phyloP scores from a whole-genome alignment of 1,284 basidiomycete genomes.

The Puccinia horiana region DNA sequence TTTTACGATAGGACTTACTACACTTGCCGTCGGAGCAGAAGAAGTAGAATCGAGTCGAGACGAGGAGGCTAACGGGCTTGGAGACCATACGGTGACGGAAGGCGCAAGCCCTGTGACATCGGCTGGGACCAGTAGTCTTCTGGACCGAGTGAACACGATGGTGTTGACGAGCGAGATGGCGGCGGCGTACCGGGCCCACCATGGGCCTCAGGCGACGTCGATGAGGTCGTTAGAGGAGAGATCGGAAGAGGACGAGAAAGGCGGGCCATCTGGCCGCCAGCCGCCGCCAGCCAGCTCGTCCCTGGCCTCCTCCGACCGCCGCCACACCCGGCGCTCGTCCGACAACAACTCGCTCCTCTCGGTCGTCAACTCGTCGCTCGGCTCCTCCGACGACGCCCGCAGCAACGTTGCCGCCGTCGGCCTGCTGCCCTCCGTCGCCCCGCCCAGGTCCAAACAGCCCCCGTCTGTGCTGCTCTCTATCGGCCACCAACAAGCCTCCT shows the following conservation, averaged over 20 bases:
- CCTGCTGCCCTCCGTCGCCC: no score
- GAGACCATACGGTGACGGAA: neutral
- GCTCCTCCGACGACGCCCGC: neutral
- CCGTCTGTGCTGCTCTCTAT: no score
- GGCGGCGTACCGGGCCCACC: neutral
- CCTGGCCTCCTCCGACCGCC: no score
- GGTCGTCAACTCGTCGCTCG: neutral
- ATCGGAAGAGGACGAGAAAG: neutral
- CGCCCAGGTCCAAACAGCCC: no score
- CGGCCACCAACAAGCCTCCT: no score
- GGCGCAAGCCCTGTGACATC: neutral
- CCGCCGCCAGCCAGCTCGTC: no score
- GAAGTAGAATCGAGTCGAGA: neutral
- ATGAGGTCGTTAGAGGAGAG: neutral
- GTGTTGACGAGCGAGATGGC: neutral
- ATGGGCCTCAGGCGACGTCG: neutral
- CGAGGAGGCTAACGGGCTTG: neutral
- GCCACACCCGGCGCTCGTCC: neutral
- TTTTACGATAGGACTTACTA: neutral
- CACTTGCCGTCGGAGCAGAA: no score
- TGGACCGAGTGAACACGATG: neutral
- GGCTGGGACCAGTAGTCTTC: no score
- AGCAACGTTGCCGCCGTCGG: neutral
- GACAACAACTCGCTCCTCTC: neutral
- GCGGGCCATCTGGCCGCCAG: no score